Conservation (phyloP, 1,139 yeast genomes). For the Sugiyamaella japonica region DNA sequence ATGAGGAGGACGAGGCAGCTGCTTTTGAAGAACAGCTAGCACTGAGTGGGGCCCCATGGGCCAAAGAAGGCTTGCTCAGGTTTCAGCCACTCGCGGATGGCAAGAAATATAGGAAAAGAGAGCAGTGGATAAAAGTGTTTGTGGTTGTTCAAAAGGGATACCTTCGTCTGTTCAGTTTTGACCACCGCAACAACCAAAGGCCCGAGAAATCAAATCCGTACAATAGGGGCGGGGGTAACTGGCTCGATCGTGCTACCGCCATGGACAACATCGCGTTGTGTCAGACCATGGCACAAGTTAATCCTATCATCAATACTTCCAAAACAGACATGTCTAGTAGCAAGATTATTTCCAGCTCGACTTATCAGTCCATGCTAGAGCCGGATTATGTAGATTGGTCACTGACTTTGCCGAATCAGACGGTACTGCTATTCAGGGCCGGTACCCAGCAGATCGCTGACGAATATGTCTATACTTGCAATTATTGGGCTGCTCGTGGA, state of each 20-base stretch:
- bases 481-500: conserved; percentile 87
- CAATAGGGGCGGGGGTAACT: conserved; percentile 62
- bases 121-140: conserved; percentile 36
- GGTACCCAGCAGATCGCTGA: conserved; percentile 69
- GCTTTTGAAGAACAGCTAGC: conserved; percentile 51
- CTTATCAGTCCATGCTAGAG: conserved; percentile 15
- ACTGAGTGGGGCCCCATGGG: conserved; percentile 73
- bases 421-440: conserved; percentile 44
- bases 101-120: conserved; percentile 21
- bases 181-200: conserved; percentile 15
- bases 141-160: conserved; percentile 41
- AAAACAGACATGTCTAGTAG: conserved; percentile 14
- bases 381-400: conserved; percentile 36
- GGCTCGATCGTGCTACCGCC: conserved; percentile 49
- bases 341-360: conserved; percentile 20
- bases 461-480: conserved; percentile 74
- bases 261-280: conserved; percentile 37
- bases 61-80: conserved; percentile 70
- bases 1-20: conserved; percentile 2
- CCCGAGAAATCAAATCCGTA: conserved; percentile 24
- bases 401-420: conserved; percentile 40
- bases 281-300: conserved; percentile 39
- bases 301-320: conserved; percentile 29
- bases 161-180: conserved; percentile 38
- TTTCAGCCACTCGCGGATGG: conserved; percentile 46